Percentiles rank a stretch among this genome's conserved stretches.
Evolutionary conservation across 1,284 basidiomycete genomes (phyloP).

Genomic region (Ceratobasidium papillatum): DNA sequence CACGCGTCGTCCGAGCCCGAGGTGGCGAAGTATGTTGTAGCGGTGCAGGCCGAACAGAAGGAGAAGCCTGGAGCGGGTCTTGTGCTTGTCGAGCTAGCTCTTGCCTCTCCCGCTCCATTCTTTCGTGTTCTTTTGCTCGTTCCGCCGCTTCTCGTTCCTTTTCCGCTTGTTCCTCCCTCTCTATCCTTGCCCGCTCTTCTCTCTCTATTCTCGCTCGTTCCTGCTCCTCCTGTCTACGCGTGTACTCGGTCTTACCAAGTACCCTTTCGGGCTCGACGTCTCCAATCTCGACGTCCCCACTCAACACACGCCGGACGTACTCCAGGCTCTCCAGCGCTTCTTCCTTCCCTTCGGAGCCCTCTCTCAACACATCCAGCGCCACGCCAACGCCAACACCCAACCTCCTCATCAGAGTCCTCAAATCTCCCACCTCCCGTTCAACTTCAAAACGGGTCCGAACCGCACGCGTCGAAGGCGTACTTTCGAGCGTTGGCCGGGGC

Average conservation of each 20-base stretch:
- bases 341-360: constrained; percentile 60
- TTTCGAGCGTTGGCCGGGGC: neutral
- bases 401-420: constrained; percentile 64
- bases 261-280: constrained; percentile 15
- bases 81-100: neutral
- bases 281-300: neutral
- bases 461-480: constrained; percentile 55
- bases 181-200: constrained; percentile 13
- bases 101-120: constrained; percentile 14
- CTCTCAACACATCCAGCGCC: constrained; percentile 73
- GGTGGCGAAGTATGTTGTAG: constrained; percentile 29
- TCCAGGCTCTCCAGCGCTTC: constrained; percentile 77
- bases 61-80: constrained; percentile 31
- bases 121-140: neutral
- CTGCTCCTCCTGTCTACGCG: neutral
- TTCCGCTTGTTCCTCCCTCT: constrained; percentile 17
- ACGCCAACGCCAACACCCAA: constrained; percentile 73
- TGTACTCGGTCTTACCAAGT: neutral
- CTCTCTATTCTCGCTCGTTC: neutral
- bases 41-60: constrained; percentile 14
- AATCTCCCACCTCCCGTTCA: constrained; percentile 64
- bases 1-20: constrained; percentile 20
- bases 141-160: neutral
- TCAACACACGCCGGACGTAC: constrained; percentile 75
- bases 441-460: constrained; percentile 70